phyloP scores from a whole-genome alignment of 1,284 basidiomycete genomes.

The Sanghuangporus baumii region DNA sequence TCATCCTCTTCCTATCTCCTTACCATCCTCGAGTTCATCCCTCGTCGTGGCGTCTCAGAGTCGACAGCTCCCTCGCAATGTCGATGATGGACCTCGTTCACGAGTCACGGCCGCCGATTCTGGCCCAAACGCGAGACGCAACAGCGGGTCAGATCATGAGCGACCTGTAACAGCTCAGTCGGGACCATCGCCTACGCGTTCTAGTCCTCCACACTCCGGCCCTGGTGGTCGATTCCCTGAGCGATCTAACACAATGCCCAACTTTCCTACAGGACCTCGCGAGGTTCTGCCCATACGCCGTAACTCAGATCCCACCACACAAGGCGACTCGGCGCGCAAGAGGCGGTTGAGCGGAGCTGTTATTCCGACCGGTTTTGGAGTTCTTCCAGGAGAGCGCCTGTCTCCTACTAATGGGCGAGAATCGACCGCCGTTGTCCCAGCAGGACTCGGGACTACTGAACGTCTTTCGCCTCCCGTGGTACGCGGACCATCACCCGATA shows the following conservation, averaged over 20 bases:
- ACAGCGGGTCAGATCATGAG: constrained; percentile 8
- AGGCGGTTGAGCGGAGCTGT: constrained; percentile 12
- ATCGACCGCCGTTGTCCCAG: background rate
- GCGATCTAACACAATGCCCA: background rate
- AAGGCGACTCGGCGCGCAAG: constrained; percentile 3
- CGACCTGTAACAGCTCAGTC: background rate
- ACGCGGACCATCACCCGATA: constrained; percentile 11
- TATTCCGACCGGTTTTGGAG: constrained; percentile 8
- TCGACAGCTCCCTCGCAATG: background rate
- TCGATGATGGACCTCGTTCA: background rate
- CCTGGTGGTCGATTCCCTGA: background rate
- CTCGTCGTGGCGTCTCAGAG: background rate
- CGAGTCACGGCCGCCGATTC: constrained; percentile 8
- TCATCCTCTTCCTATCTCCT: constrained; percentile 1
- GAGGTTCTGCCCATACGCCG: constrained; percentile 2
- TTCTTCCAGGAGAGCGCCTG: constrained; percentile 13
- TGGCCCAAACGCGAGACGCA: constrained; percentile 6
- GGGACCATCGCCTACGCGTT: constrained; percentile 3
- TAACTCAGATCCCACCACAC: constrained; percentile 2
- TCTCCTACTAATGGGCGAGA: constrained; percentile 5
- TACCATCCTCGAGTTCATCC: constrained; percentile 1
- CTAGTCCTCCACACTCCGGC: constrained; percentile 1
- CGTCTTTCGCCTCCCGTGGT: constrained; percentile 6
- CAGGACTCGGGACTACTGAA: background rate
- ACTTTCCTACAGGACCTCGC: background rate